Evolutionary conservation across 2,329 filamentous ascomycete species (phyloP).

Genomic region (Fusarium aywerte): DNA sequence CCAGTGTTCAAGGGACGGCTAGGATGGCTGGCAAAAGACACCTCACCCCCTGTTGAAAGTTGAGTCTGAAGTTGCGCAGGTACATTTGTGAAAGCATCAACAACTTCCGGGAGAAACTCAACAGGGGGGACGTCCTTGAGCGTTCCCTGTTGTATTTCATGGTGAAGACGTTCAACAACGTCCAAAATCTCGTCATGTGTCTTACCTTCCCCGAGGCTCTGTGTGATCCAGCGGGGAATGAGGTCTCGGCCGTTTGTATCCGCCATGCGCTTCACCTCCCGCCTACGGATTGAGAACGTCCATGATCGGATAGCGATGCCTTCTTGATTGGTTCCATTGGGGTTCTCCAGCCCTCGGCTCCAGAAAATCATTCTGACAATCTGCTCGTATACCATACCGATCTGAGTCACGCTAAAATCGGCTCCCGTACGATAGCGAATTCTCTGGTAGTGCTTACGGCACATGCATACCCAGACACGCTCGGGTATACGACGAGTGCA

Average conservation of each 20-base stretch:
- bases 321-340: constrained; percentile 43
- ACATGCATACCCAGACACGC: constrained; percentile 78
- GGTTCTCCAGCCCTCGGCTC: constrained; percentile 62
- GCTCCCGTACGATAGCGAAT: constrained; percentile 73
- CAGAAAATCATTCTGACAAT: constrained; percentile 71
- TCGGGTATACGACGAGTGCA: constrained; percentile 77
- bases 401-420: constrained; percentile 71
- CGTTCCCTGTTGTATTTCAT: constrained; percentile 56
- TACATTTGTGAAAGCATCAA: constrained; percentile 49
- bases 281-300: constrained; percentile 71
- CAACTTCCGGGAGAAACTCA: constrained; percentile 67
- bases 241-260: constrained; percentile 45
- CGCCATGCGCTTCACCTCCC: constrained; percentile 68
- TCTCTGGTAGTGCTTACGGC: constrained; percentile 85
- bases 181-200: constrained; percentile 59
- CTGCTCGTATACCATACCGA: constrained; percentile 71
- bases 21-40: constrained; percentile 13
- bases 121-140: constrained; percentile 65
- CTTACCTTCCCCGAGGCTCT: constrained; percentile 59
- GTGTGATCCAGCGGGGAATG: constrained; percentile 58
- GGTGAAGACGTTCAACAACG: constrained; percentile 59
- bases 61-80: constrained; percentile 32
- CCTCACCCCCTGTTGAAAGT: constrained; percentile 27
- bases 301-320: constrained; percentile 59
- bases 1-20: constrained; percentile 17